Conservation (phyloP, 306 rosid genomes). For the Castanea sativa region DNA sequence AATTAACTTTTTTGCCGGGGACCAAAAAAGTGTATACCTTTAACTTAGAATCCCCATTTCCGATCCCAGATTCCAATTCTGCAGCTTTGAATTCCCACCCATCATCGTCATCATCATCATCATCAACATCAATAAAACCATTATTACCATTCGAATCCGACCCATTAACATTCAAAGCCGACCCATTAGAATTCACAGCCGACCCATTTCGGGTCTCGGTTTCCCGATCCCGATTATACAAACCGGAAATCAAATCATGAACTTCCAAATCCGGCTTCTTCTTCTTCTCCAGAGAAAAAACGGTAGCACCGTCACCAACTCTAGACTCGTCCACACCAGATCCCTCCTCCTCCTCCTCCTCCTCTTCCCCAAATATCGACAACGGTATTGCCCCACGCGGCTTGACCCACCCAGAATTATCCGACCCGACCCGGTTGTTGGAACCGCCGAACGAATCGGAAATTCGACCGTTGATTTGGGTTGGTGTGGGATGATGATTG, state of each 20-base stretch:
- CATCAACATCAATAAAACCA: slow-evolving; percentile 32
- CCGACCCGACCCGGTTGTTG: slow-evolving; percentile 25
- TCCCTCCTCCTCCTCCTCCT: slow-evolving; percentile 43
- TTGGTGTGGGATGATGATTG: slow-evolving; percentile 11
- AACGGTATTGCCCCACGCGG: slow-evolving; percentile 77
- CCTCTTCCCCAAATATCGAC: slow-evolving; percentile 81
- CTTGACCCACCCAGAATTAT: slow-evolving; percentile 37
- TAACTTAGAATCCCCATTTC: slow-evolving; percentile 39
- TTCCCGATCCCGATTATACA: slow-evolving; percentile 40
- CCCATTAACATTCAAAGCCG: slow-evolving; percentile 14
- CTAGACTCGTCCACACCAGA: slow-evolving; percentile 21
- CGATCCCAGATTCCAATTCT: slow-evolving; percentile 36
- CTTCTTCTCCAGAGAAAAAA: slow-evolving; percentile 8
- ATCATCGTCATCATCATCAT: slow-evolving; percentile 44
- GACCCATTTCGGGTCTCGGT: slow-evolving; percentile 37
- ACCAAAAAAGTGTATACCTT: background rate
- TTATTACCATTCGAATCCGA: slow-evolving; percentile 11
- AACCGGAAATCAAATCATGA: slow-evolving; percentile 43
- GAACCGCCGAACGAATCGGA: slow-evolving; percentile 59
- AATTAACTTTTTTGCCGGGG: background rate
- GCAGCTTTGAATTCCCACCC: slow-evolving; percentile 98
- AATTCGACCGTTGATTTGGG: slow-evolving; percentile 17
- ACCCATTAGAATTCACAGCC: slow-evolving; percentile 21
- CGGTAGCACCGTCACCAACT: slow-evolving; percentile 16
- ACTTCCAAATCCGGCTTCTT: slow-evolving; percentile 47